A percentile compares a stretch with the other conserved stretches of the same genome.
Conservation (phyloP, 2,329 filamentous ascomycete genomes). For the Sporothrix brunneoviolacea region DNA sequence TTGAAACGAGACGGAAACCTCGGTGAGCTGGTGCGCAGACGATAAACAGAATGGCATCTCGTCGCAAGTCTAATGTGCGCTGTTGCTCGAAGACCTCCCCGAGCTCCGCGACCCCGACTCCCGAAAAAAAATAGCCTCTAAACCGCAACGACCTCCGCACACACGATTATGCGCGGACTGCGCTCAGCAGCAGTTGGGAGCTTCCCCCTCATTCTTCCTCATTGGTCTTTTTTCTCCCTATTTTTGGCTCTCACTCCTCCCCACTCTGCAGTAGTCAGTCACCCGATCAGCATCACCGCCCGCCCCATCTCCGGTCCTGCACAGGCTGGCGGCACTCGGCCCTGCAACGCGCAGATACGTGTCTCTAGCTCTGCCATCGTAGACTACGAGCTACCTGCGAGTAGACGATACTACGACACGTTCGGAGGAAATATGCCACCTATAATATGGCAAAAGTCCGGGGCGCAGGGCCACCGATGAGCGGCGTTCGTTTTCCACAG, state of each 20-base stretch:
- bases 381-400: slow-evolving; percentile 1
- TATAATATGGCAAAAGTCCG: too few species aligned
- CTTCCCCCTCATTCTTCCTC: not conserved
- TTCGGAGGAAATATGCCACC: slow-evolving; percentile 5
- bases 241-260: not conserved
- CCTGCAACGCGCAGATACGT: too few species aligned
- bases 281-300: slow-evolving; percentile 7
- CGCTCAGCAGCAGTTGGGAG: too few species aligned
- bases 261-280: not conserved
- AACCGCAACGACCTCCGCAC: not conserved
- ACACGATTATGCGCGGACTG: not conserved
- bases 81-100: too few species aligned
- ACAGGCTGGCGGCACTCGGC: not conserved
- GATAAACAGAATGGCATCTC: too few species aligned
- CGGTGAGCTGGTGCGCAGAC: too few species aligned
- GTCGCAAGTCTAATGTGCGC: too few species aligned
- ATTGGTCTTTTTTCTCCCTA: not conserved
- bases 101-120: slow-evolving; percentile 6
- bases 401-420: not conserved
- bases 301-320: slow-evolving; percentile 1
- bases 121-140: not conserved
- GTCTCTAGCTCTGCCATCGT: too few species aligned
- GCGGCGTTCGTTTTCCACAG: not conserved
- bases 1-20: too few species aligned
- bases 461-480: too few species aligned